Base-by-base conservation (phyloP, 441 rosid species). In the Eruca vesicaria region DNA sequence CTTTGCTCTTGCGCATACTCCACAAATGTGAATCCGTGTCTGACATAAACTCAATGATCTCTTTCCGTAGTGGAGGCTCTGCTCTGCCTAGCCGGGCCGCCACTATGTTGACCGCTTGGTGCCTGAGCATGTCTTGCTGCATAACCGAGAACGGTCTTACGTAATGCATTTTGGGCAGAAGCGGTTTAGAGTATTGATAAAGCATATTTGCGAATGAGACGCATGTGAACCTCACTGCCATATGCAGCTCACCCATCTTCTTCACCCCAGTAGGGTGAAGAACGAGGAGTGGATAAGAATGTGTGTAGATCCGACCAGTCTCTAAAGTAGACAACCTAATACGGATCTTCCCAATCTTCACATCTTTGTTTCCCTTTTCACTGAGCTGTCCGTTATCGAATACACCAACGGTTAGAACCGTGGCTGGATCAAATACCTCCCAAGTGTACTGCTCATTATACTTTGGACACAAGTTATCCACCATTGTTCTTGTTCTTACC, bases 341-440 rank as follows among this genome's bases (percentile, higher is more conserved):
- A 57, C 99, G 86, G 53, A 94, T 94, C 77, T 94, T 94, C 59
- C 99, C 99, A 35, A 94, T 89, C 81, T 90, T 94, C 62, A 89
- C 57, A 76, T 94, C 99, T 77, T 83, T 80, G 65, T 66, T 87
- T 14, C 88, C 89, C 33, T 92, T 94, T 61, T 94, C 98, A 5
- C 87, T 90, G 0, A 94, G 85, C 70, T 92, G 98, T 68, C 90
- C 84, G 68, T 90, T 94, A 85, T 92, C 97, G 38, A 94, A 94
- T 6, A 90, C 97, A 43, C 98, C 99, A 28, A 90, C 85, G 0
- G 98, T 94, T 29, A 94, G 81, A 79, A 94, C 98, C 1, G 99
- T 94, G 0, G 98, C 96, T 10, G 94, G 90, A 81, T 94, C 97
- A n/a, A 90, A 94, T 32, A 92, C 99, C 73, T 92, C 97, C 99